phyloP scores from a whole-genome alignment of 2,329 filamentous ascomycete species.

The Coniosporium tulheliwenetii region DNA sequence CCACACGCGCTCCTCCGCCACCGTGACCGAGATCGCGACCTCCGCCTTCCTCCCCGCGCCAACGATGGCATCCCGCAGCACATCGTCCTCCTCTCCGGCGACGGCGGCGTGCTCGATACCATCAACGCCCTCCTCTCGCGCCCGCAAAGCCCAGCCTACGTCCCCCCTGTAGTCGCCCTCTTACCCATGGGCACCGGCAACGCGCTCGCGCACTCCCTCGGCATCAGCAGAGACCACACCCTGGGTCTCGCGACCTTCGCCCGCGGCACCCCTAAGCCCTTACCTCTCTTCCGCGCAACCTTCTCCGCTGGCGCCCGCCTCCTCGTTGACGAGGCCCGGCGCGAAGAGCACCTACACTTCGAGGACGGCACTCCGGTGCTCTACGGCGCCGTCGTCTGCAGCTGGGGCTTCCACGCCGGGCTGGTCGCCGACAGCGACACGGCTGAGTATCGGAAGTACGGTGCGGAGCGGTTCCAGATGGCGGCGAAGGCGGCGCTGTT shows the following conservation, averaged over 20 bases:
- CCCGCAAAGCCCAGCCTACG: conserved; percentile 13
- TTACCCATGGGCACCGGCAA: conserved; percentile 37
- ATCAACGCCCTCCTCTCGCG: conserved; percentile 47
- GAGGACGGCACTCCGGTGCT: conserved; percentile 17
- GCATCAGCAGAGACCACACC: conserved; percentile 20
- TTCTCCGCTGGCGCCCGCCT: conserved; percentile 29
- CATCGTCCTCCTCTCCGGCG: conserved; percentile 69
- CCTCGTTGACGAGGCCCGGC: conserved; percentile 25
- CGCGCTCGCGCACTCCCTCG: conserved; percentile 30
- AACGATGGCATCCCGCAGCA: conserved; percentile 35
- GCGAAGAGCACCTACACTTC: conserved; percentile 20
- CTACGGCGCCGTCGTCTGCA: conserved; percentile 70
- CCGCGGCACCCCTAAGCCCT: conserved; percentile 15
- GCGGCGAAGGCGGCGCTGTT: conserved; percentile 63
- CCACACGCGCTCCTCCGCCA: conserved; percentile 46
- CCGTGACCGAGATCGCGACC: conserved; percentile 47
- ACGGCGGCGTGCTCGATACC: conserved; percentile 73
- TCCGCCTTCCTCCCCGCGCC: conserved; percentile 31
- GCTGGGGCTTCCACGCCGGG: conserved; percentile 79
- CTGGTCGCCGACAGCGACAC: conserved; percentile 89
- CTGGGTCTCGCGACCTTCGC: conserved; percentile 24
- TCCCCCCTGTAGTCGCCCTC: conserved; percentile 40
- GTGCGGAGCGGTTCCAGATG: conserved; percentile 67
- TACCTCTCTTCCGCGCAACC: conserved; percentile 26
- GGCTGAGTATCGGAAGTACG: conserved; percentile 59